phyloP scores from a whole-genome alignment of 2,329 filamentous ascomycete species.

The Ceratocystiopsis brevicomis region DNA sequence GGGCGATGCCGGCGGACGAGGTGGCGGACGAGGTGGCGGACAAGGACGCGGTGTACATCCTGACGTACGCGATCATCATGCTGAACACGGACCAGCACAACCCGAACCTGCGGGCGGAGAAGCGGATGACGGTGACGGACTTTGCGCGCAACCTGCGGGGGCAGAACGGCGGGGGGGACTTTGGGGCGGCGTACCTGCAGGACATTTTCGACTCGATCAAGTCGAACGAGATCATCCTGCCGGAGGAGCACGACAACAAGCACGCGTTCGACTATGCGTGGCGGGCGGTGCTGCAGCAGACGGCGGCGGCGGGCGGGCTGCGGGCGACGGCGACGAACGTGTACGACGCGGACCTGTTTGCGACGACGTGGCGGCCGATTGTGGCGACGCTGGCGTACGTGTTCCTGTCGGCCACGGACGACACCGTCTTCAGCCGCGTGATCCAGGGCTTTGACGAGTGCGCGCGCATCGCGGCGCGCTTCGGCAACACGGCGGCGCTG shows the following conservation, averaged over 20 bases:
- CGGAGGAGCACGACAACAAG: constrained; percentile 92
- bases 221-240: constrained; percentile 84
- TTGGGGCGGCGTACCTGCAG: constrained; percentile 63
- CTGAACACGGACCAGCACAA: constrained; percentile 95
- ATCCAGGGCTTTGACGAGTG: constrained; percentile 94
- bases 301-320: constrained; percentile 54
- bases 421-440: constrained; percentile 82
- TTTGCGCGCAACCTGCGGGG: constrained; percentile 83
- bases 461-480: constrained; percentile 74
- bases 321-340: constrained; percentile 76
- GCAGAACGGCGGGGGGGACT: constrained; percentile 72
- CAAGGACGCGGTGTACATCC: constrained; percentile 71
- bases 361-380: constrained; percentile 86
- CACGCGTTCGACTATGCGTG: constrained; percentile 95
- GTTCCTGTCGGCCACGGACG: constrained; percentile 96
- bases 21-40: constrained; percentile 64
- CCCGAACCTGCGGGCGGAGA: constrained; percentile 60
- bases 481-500: constrained; percentile 65
- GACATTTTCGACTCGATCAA: constrained; percentile 84
- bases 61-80: constrained; percentile 94
- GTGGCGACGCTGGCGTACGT: constrained; percentile 91
- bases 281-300: constrained; percentile 82
- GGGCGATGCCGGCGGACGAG: constrained; percentile 48
- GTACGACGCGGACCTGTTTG: constrained; percentile 95
- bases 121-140: constrained; percentile 67